Evolutionary conservation across 176 grass and related monocot genomes (phyloP).

Genomic region (Ensete ventricosum): DNA sequence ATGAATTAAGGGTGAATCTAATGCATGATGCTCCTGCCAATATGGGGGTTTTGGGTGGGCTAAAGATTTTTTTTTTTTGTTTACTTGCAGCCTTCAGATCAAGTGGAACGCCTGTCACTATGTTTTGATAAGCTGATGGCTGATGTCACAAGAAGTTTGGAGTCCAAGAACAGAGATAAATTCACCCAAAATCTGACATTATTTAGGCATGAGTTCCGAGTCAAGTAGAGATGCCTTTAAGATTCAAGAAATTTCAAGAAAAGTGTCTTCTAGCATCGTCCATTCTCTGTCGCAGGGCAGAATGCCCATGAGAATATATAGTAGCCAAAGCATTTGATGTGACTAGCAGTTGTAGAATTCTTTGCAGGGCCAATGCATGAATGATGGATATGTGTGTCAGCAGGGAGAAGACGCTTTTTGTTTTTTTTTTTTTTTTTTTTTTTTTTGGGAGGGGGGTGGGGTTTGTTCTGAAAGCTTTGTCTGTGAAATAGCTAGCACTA

Average conservation of each 20-base stretch:
- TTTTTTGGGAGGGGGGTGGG: neutral
- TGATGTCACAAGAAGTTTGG: slow-evolving; percentile 84
- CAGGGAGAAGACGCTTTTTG: slow-evolving; percentile 22
- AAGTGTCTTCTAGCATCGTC: too few relatives aligned
- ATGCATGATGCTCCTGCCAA: too few relatives aligned
- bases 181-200: slow-evolving; percentile 95
- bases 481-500: neutral
- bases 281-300: slow-evolving; percentile 8
- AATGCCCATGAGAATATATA: slow-evolving; percentile 1
- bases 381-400: neutral
- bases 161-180: slow-evolving; percentile 94
- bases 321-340: neutral
- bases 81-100: slow-evolving; percentile 66
- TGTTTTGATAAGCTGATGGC: slow-evolving; percentile 96
- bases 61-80: neutral
- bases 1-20: too few relatives aligned
- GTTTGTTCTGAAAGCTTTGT: slow-evolving; percentile 6
- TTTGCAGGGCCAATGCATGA: neutral
- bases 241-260: slow-evolving; percentile 10
- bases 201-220: slow-evolving; percentile 83
- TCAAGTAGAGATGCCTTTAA: slow-evolving; percentile 40
- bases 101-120: slow-evolving; percentile 70
- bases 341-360: slow-evolving; percentile 22
- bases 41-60: too few relatives aligned
- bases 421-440: slow-evolving; percentile 13